phyloP scores from a whole-genome alignment of 139 green algal species.

The Dunaliella sp. region DNA sequence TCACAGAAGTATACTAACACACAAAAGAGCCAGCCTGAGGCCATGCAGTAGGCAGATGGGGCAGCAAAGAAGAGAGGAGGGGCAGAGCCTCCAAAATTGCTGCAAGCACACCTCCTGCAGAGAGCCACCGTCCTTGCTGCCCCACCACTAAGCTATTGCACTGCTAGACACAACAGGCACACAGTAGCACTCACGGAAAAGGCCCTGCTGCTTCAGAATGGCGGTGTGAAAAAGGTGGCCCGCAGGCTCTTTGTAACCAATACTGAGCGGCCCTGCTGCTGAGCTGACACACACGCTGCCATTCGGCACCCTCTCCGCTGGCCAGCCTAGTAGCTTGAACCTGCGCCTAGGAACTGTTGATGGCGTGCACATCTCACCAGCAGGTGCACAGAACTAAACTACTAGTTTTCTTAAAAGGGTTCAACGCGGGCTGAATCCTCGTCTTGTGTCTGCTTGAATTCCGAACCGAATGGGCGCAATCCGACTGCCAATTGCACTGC shows the following conservation, averaged over 20 bases:
- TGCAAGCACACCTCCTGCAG: not conserved
- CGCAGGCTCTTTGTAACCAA: constrained; percentile 61
- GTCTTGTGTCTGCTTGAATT: too few relatives aligned
- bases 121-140: not conserved
- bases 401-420: too few relatives aligned
- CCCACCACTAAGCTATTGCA: too few relatives aligned
- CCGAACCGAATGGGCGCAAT: too few relatives aligned
- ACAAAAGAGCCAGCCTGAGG: not conserved
- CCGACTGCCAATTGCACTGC: too few relatives aligned
- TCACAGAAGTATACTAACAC: too few relatives aligned
- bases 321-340: not conserved
- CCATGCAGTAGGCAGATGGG: not conserved
- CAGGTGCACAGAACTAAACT: too few relatives aligned
- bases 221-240: constrained; percentile 62
- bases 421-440: too few relatives aligned
- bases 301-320: not conserved
- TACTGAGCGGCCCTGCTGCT: constrained; percentile 29
- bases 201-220: constrained; percentile 60
- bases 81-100: too few relatives aligned
- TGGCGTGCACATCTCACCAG: too few relatives aligned
- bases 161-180: too few relatives aligned
- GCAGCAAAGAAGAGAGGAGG: not conserved
- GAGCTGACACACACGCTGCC: not conserved
- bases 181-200: constrained; percentile 61
- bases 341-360: too few relatives aligned